Evolutionary conservation across 495 filamentous ascomycete species (phyloP).

Genomic region (Annulohypoxylon moriforme): DNA sequence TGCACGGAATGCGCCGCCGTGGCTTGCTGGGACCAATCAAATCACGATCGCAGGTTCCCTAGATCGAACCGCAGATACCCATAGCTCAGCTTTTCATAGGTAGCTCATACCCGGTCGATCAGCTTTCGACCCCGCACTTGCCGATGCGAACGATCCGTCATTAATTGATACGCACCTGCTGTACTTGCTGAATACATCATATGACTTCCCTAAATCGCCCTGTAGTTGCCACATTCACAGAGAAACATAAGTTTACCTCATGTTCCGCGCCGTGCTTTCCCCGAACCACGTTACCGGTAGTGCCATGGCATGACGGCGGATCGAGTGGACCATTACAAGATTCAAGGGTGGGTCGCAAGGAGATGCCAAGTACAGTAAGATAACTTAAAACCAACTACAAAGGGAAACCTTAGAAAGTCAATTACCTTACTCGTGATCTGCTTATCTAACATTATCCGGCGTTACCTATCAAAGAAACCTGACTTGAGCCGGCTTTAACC

Average conservation of each 20-base stretch:
- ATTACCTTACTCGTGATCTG: conserved; percentile 37
- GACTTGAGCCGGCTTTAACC: conserved; percentile 1
- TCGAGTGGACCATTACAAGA: conserved; percentile 17
- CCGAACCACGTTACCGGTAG: conserved; percentile 11
- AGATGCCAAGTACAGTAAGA: conserved; percentile 32
- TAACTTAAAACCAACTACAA: conserved; percentile 27
- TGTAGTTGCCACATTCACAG: neutral
- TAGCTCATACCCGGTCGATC: neutral
- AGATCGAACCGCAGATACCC: neutral
- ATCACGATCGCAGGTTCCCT: conserved; percentile 24
- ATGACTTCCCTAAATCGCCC: conserved; percentile 10
- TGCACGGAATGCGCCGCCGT: conserved; percentile 5
- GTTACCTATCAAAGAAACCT: conserved; percentile 22
- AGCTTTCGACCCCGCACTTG: conserved; percentile 29
- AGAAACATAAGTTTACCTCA: conserved; percentile 36
- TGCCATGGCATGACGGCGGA: conserved; percentile 25
- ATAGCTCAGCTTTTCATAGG: neutral
- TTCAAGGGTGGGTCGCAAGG: conserved; percentile 7
- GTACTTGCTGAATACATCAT: conserved; percentile 21
- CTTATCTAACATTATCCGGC: conserved; percentile 23
- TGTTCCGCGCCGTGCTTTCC: neutral
- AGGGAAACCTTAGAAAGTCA: conserved; percentile 14
- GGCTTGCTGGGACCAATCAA: conserved; percentile 25
- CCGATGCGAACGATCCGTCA: conserved; percentile 16
- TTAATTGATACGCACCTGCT: neutral